Conservation (phyloP, 257 asterid species). For the Primulina huaijiensis region DNA sequence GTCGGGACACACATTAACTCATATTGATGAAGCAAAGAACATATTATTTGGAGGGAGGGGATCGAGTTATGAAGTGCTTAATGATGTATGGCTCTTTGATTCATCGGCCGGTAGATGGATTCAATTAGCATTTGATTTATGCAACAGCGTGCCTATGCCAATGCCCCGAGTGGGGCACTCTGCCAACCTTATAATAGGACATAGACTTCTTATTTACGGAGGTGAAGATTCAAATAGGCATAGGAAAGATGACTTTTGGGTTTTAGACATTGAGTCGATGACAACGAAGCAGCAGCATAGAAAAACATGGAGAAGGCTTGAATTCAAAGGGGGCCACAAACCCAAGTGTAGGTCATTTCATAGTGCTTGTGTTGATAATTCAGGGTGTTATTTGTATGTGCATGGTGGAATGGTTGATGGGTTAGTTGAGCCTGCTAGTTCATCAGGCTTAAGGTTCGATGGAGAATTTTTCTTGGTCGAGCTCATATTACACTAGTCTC, state of each 20-base stretch:
- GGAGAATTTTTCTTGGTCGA: conserved; percentile 68
- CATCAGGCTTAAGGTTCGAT: conserved; percentile 72
- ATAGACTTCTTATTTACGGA: conserved; percentile 69
- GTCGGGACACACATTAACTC: conserved; percentile 84
- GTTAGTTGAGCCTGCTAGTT: conserved; percentile 46
- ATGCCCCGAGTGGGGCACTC: conserved; percentile 95
- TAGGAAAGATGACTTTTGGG: conserved; percentile 82
- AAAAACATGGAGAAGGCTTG: conserved; percentile 64
- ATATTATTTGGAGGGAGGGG: conserved; percentile 90
- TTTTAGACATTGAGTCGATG: conserved; percentile 54
- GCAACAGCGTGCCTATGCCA: conserved; percentile 45
- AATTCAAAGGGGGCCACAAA: conserved; percentile 46
- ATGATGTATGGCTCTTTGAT: conserved; percentile 72
- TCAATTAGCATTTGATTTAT: conserved; percentile 49
- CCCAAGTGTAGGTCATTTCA: conserved; percentile 77
- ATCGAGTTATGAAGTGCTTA: conserved; percentile 59
- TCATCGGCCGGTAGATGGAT: conserved; percentile 58
- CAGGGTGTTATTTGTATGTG: conserved; percentile 65
- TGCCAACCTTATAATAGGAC: conserved; percentile 70
- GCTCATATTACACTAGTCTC: conserved; percentile 40
- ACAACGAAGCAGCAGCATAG: conserved; percentile 34
- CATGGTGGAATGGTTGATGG: conserved; percentile 97
- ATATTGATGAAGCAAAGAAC: conserved; percentile 46
- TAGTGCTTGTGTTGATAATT: conserved; percentile 72
- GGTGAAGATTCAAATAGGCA: conserved; percentile 77